phyloP scores from a whole-genome alignment of 352 stramenopile species.

The Globisporangium cylindrosporum region DNA sequence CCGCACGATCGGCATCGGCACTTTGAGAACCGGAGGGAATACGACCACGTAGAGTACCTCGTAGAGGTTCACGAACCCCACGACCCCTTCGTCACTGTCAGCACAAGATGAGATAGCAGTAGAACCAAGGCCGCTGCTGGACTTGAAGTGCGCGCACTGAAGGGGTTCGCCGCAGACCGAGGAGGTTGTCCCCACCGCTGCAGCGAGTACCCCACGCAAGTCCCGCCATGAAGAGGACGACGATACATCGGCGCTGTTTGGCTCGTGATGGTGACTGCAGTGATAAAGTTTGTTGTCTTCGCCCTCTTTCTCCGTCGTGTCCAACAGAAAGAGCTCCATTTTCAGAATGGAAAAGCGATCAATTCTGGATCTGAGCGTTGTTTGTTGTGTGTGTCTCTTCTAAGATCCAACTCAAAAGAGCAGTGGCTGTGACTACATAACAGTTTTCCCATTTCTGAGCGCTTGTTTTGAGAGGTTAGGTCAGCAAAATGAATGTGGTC shows the following conservation, averaged over 20 bases:
- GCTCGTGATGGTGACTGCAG: slow-evolving; percentile 12
- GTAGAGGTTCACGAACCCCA: slow-evolving; percentile 46
- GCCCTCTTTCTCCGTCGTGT: slow-evolving; percentile 64
- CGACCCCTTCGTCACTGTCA: slow-evolving; percentile 15
- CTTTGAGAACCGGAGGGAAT: slow-evolving; percentile 23
- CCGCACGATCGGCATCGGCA: slow-evolving; percentile 22
- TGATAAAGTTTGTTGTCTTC: slow-evolving; percentile 68
- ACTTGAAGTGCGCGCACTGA: slow-evolving; percentile 28
- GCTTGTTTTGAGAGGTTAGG: too few relatives aligned
- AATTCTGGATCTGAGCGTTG: too few relatives aligned
- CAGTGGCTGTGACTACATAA: neutral
- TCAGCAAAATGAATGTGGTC: too few relatives aligned
- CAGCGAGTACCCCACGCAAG: slow-evolving; percentile 55
- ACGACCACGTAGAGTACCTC: slow-evolving; percentile 57
- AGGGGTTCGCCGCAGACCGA: slow-evolving; percentile 52
- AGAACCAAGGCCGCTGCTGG: neutral
- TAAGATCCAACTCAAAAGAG: slow-evolving; percentile 1
- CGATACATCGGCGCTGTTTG: neutral
- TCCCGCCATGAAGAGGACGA: slow-evolving; percentile 29
- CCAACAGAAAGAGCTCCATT: slow-evolving; percentile 57
- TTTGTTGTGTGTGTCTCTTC: slow-evolving; percentile 1
- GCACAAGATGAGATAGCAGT: neutral
- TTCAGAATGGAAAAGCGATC: neutral
- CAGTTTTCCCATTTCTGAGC: too few relatives aligned
- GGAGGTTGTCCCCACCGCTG: slow-evolving; percentile 44